Evolutionary conservation across 2,329 filamentous ascomycete genomes (phyloP), one percentile per base, ranked within the genome.

Genomic region (Clonostachys chloroleuca): DNA sequence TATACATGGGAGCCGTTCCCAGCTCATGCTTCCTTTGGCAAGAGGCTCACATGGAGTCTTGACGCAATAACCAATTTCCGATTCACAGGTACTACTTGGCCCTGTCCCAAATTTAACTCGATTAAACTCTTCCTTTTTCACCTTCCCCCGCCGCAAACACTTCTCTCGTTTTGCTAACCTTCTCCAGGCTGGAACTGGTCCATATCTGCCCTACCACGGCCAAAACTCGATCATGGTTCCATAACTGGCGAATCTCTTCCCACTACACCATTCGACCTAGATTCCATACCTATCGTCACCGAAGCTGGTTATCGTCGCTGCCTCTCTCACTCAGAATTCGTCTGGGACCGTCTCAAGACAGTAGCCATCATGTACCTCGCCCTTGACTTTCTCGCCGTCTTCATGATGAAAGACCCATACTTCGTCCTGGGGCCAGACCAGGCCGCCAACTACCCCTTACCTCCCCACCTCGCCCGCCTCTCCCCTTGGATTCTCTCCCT

Each of bases 341-440:
- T 84, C 39, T 61, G 64, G 47, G 54, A 59, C 14, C 72, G 73
- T 24, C 49, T 83, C 12, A 48, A 63, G 9, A 69, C 59, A 6
- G 66, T 85, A n/a, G 47, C 80, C 3, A 47, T 76, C 36, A 72
- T 74, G 52, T 94, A 89, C 59, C 52, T 94, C 12, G 51, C 79
- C 8, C 69, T 96, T 9, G 92, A 96, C 63, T 49, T 82, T 7
- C 64, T 89, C 45, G 87, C 87, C 57, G 75, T 83, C 2, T 52
- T 82, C 51, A 84, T 89, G 70, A 83, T 85, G 54, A 78, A 80
- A 46, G 92, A 97, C 57, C 84, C 86, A 0, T 95, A 92, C 68
- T 95, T 92, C 65, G 58, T 83, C 49, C 59, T 79, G 20, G 76
- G 81, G 1, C 66, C 68, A 3, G 59, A 67, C 5, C 66, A 70